Evolutionary conservation across 140 eudicot species (phyloP), one percentile per base, ranked within the genome.

Genomic region (Artemisia princeps): DNA sequence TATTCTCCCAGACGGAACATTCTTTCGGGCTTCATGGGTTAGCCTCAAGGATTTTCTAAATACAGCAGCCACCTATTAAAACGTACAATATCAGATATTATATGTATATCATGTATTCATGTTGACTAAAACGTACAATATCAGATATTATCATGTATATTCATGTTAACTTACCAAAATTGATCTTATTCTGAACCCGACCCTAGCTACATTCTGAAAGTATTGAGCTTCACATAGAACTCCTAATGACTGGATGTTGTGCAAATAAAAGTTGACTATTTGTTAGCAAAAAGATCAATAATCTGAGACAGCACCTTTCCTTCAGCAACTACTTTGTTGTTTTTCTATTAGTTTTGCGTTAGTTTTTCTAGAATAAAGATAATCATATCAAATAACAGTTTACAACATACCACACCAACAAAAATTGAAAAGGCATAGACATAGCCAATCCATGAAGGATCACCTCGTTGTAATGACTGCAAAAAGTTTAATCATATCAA

Each of bases 361-460:
- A 45, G 8, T 10, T 46, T 24, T 64, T 64, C 15, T 45, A 24
- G 16, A 64, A 37, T 59, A n/a, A 33, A 62, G 17, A 44, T 50
- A n/a, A n/a, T 33, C 17, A 44, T 23, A 60, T 56, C 33, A 10
- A 68, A 11, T 6, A 12, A 62, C 53, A 73, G 65, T 3, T 79
- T 55, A 55, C 66, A 50, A 77, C 89, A 51, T 92, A 92, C 98
- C 95, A 92, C 96, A 33, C 98, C 96, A 68, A 88, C 78, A 68
- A 92, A 85, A 60, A 92, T 92, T 19, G 84, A 72, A 81, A 92
- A 87, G 48, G 96, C 96, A 64, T 87, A 87, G 24, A 81, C 30
- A 80, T 88, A 92, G 51, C 96, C 98, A 64, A 88, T 78, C 98
- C 96, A 92, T 76, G 98, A 88, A 69, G 98, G 96, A 77, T 85